Evolutionary conservation across 345 rosid species (phyloP), one percentile per base, ranked within the genome.

Genomic region (Aquilaria yunnanensis): DNA sequence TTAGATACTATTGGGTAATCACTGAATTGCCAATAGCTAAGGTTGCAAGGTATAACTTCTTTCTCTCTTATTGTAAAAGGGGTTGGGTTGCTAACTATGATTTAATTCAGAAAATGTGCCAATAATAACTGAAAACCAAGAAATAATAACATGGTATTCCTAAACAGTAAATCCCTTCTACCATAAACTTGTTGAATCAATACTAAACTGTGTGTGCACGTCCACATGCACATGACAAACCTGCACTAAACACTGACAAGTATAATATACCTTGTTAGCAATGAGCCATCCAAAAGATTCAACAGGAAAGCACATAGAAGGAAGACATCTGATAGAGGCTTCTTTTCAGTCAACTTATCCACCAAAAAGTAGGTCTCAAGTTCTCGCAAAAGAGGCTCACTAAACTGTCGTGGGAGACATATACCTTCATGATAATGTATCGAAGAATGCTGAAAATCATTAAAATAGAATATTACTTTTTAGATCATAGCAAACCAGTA

Each of bases 311-410:
- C 84, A 74, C 96, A 86, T 50, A 53, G 60, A 73, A 77, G 77
- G 72, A 90, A 77, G 80, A 80, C 63, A 68, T 84, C 96, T 65
- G 87, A 81, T 51, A 86, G 72, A 72, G 91, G 72, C 71, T 72
- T 59, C 64, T 66, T 76, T 68, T 78, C 80, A 62, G 68, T 75
- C 73, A 78, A 68, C 75, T 74, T 64, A 54, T 82, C 80, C 45
- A 78, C 85, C 67, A 74, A 75, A 64, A 87, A 60, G 74, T 70
- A 69, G 50, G 72, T 72, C 73, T 90, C 96, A 90, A 87, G 72
- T 75, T 89, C 96, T 65, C 73, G 81, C 81, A 84, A 74, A 69
- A 93, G 78, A 13, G 78, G 77, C 66, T 93, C 97, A 71, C 85
- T 90, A 60, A 93, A 72, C 74, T 83, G 80, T 34, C 71, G 73